Base-by-base conservation (phyloP, 1,139 yeast genomes). In the Geotrichum siamense region DNA sequence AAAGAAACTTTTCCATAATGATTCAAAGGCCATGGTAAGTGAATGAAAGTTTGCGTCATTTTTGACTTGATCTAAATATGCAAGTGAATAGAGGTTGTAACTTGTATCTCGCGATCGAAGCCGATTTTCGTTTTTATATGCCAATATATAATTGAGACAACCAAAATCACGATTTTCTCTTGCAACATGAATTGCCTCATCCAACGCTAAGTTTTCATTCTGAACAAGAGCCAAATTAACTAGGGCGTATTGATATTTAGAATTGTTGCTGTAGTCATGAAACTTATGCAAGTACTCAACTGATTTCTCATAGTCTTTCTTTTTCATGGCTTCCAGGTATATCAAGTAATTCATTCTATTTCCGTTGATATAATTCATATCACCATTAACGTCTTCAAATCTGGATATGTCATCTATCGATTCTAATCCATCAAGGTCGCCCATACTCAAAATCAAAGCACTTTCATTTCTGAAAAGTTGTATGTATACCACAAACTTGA, bases 171-270 rank as follows among this genome's bases (percentile, higher is more conserved):
- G 80, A 55, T 83, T 81, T 56, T 87, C 96, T 53, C 96, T 68
- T 0, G 96, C 96, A 1, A 87, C 89, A 3, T 84, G 71, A 2
- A 87, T 82, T 0, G 96, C 93, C 58, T 87, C 96, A 52, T 82
- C 86, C 3, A 87, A 82, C 0, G 94, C 82, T 52, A 80, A 73
- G 13, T 84, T 62, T 45, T 76, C 76, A 17, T 85, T 84, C 55
- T 86, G 91, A 35, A 87, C 65, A 0, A 85, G 72, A 0, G 95
- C 95, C 41, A 84, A 66, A 10, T 87, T 79, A 15, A 87, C 71
- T 34, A 87, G 66, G 0, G 96, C 95, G 63, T 83, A 82, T 59
- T 87, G 96, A 56, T 83, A 83, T 49, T 75, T 72, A 50, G 72
- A 75, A 13, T 91, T 78, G 63, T 83, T 80, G 78, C 84, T 80